Evolutionary conservation across 2,329 filamentous ascomycete species (phyloP).

Genomic region (Aquanectria penicillioides): DNA sequence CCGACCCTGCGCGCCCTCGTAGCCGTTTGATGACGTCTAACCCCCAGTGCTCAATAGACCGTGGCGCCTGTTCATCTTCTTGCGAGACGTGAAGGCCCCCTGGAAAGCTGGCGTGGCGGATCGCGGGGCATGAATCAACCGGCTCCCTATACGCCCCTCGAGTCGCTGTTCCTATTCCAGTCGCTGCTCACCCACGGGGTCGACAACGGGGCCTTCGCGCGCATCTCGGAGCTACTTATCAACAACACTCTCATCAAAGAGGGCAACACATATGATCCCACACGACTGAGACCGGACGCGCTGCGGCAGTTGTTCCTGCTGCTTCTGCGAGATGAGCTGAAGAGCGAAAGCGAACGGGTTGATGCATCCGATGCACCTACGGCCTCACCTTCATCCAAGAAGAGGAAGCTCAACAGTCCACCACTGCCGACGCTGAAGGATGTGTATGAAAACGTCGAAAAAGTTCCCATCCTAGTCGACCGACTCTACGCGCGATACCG

Average conservation of each 20-base stretch:
- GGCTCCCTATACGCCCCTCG: conserved; percentile 82
- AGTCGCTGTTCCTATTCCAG: conserved; percentile 87
- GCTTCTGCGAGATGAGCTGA: conserved; percentile 79
- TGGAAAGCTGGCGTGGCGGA: conserved; percentile 66
- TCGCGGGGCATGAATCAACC: conserved; percentile 65
- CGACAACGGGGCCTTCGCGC: conserved; percentile 71
- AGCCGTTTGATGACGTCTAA: conserved; percentile 38
- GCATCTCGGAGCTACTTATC: conserved; percentile 79
- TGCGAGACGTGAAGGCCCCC: conserved; percentile 63
- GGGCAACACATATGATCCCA: conserved; percentile 76
- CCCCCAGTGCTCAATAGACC: conserved; percentile 46
- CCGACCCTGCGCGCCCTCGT: conserved; percentile 40
- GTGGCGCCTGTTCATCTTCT: conserved; percentile 66
- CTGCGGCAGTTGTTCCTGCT: conserved; percentile 82
- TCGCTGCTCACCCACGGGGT: conserved; percentile 76
- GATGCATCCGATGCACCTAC: conserved; percentile 54
- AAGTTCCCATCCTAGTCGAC: conserved; percentile 76
- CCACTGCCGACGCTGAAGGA: conserved; percentile 73
- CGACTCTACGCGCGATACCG: conserved; percentile 81
- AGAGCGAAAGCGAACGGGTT: conserved; percentile 56
- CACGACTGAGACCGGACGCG: conserved; percentile 79
- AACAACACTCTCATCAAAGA: conserved; percentile 78
- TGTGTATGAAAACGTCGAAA: conserved; percentile 71
- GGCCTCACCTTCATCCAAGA: conserved; percentile 69
- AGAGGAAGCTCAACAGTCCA: conserved; percentile 78